These are phyloP conservation scores for Rhodomyrtus psidioides DNA, from an alignment of 441 rosid genomes.

Conservation along the genomic window DNA sequence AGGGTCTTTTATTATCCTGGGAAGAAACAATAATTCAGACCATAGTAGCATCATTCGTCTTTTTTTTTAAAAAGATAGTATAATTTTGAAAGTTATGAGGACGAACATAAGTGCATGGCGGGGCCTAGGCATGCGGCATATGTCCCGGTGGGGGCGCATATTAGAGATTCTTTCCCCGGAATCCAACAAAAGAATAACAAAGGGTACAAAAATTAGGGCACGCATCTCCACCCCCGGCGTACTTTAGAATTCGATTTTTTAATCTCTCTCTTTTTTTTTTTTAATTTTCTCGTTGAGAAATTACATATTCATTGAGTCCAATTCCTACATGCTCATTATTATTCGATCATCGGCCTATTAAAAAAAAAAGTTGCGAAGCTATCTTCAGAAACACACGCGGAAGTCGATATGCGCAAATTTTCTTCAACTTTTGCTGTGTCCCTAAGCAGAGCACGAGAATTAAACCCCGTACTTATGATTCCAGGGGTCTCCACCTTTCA, in stretches of 20 bases:
- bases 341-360: not conserved
- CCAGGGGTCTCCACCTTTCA: too few relatives aligned
- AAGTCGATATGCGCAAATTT: too few relatives aligned
- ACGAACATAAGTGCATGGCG: not conserved
- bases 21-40: not conserved
- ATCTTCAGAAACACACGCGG: not conserved
- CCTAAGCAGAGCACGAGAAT: too few relatives aligned
- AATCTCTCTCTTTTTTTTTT: too few relatives aligned
- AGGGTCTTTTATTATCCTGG: not conserved
- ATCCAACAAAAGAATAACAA: constrained; percentile 14
- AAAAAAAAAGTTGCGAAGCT: not conserved
- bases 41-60: not conserved
- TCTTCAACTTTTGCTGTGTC: too few relatives aligned
- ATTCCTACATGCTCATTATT: not conserved
- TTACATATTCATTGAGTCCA: not conserved
- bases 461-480: too few relatives aligned
- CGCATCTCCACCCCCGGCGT: not conserved
- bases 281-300: not conserved
- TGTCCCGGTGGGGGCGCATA: constrained; percentile 18
- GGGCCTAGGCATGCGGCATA: constrained; percentile 7
- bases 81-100: not conserved
- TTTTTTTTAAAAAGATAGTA: too few relatives aligned
- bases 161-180: constrained; percentile 23
- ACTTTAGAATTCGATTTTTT: not conserved
- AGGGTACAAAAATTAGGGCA: not conserved